Evolutionary conservation across 306 rosid species (phyloP), one percentile per base, ranked within the genome.

Genomic region (Dryas alaskensis): DNA sequence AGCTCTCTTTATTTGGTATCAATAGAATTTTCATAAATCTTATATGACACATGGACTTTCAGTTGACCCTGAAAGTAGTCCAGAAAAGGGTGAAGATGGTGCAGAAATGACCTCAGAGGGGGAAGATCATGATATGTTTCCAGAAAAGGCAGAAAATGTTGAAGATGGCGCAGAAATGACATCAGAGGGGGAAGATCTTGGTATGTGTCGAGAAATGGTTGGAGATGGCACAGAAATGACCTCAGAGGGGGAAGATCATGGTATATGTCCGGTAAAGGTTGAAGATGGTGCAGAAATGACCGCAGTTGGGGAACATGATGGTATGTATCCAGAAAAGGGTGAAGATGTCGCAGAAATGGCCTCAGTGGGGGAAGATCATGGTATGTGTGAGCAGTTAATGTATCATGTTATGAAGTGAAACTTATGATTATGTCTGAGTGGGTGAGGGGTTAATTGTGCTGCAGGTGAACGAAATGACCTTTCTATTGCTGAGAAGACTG

Each of bases 401-500:
- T n/a, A 46, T 40, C 74, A 46, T 68, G 61, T 72, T 75, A 51
- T 22, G 63, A 57, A 72, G 60, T 65, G 60, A 49, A 77, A 60
- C 64, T 65, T 77, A 55, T 60, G 47, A 79, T 58, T 71, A 60
- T 76, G 73, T 79, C 81, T 84, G 83, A 82, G 70, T 51, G 48
- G 57, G 66, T 73, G 37, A 59, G 7, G 75, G 74, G 57, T 74
- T 80, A 57, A 43, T 59, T 40, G 25, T 83, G 47, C 40, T 75
- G 78, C 92, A 94, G 98, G 81, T 72, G 81, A 75, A 50, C 80
- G 72, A 60, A 81, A 75, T 3, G 59, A 71, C 75, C 74, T 61
- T 50, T 64, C 81, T 48, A 58, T 80, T 44, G 78, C 76, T 50
- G 45, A 40, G 31, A 78, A 77, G 78, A 78, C 67, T 74, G 83